These are phyloP conservation scores for Coemansia sp. DNA, from an alignment of 192 early-diverging fungal species.

Conservation along the genomic window DNA sequence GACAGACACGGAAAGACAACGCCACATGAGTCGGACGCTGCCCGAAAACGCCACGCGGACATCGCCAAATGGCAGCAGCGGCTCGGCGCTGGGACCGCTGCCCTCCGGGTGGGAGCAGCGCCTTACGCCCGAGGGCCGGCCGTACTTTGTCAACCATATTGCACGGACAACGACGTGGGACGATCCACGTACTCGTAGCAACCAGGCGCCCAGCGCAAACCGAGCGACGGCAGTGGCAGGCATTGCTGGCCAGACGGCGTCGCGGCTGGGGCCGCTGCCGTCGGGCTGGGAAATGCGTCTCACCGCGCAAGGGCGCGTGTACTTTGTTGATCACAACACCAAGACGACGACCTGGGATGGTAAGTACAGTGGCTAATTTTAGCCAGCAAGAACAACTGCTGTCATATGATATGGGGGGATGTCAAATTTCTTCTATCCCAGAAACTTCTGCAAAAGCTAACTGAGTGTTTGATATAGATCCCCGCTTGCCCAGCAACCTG, in stretches of 20 bases:
- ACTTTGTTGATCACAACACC: slow-evolving; percentile 98
- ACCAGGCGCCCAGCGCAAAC: slow-evolving; percentile 34
- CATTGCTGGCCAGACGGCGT: slow-evolving; percentile 49
- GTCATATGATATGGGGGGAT: not conserved
- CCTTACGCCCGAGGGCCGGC: slow-evolving; percentile 73
- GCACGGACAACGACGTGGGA: slow-evolving; percentile 89
- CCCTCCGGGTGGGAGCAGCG: slow-evolving; percentile 84
- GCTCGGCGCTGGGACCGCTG: slow-evolving; percentile 62
- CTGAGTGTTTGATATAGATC: slow-evolving; percentile 47
- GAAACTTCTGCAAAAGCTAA: not conserved
- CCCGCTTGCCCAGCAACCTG: slow-evolving; percentile 76
- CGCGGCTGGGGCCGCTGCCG: slow-evolving; percentile 81
- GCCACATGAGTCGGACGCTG: slow-evolving; percentile 78
- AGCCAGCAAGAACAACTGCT: not conserved
- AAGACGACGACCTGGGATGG: slow-evolving; percentile 99
- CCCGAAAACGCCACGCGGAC: slow-evolving; percentile 56
- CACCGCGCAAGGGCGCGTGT: slow-evolving; percentile 89
- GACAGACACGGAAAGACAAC: slow-evolving; percentile 69
- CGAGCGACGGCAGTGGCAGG: slow-evolving; percentile 42
- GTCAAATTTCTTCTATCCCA: not conserved
- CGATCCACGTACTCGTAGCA: slow-evolving; percentile 67
- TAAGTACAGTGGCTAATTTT: slow-evolving; percentile 28
- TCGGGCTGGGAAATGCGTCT: slow-evolving; percentile 99
- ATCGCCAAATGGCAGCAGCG: slow-evolving; percentile 11
- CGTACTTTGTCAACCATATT: slow-evolving; percentile 91